Evolutionary conservation across 2,329 filamentous ascomycete genomes (phyloP).

Genomic region (Trichothecium sympodiale): DNA sequence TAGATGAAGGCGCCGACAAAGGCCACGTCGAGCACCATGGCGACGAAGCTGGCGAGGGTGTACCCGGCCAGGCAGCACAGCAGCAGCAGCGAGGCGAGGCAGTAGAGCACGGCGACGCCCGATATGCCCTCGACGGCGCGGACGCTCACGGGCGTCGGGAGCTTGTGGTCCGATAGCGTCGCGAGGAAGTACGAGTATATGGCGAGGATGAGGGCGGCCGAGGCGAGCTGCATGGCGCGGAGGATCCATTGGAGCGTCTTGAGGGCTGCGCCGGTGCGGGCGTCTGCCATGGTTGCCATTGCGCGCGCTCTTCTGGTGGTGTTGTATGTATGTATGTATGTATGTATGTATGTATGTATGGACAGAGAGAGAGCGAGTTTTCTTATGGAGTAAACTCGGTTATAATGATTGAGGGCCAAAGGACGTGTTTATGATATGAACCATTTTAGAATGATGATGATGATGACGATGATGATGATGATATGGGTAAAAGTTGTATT

Average conservation of each 20-base stretch:
- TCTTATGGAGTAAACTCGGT: not conserved
- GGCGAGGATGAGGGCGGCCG: conserved; percentile 61
- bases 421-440: not conserved
- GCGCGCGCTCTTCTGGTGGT: not conserved
- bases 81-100: conserved; percentile 57
- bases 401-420: too few species aligned
- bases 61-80: conserved; percentile 73
- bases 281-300: conserved; percentile 15
- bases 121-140: conserved; percentile 71
- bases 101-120: conserved; percentile 65
- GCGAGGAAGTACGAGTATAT: conserved; percentile 81
- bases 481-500: too few species aligned
- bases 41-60: conserved; percentile 59
- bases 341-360: not conserved
- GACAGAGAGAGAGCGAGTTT: not conserved
- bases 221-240: conserved; percentile 63
- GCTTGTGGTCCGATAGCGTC: conserved; percentile 52
- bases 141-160: conserved; percentile 51
- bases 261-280: conserved; percentile 38
- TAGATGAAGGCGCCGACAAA: conserved; percentile 74
- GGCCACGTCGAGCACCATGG: conserved; percentile 63
- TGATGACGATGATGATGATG: too few species aligned
- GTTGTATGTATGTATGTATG: too few species aligned
- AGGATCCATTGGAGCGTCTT: conserved; percentile 60
- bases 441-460: not conserved